Conservation (phyloP, 2,329 filamentous ascomycete genomes). For the Aureobasidium sp. region DNA sequence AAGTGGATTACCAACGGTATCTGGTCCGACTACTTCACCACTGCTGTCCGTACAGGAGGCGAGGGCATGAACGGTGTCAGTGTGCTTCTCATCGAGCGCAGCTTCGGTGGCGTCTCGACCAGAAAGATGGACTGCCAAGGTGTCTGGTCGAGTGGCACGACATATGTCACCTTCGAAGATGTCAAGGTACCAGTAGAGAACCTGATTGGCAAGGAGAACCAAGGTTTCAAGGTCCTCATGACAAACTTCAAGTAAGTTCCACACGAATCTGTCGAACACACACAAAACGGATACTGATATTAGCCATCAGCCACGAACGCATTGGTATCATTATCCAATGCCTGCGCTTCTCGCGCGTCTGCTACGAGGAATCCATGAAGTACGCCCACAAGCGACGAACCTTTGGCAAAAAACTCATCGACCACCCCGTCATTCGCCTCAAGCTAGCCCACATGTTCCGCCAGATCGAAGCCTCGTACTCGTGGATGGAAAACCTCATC, state of each 20-base stretch:
- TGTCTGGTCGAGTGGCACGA: constrained; percentile 90
- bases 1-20: constrained; percentile 98
- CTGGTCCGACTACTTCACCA: constrained; percentile 96
- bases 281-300: background rate
- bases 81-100: constrained; percentile 84
- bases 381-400: constrained; percentile 96
- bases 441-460: constrained; percentile 98
- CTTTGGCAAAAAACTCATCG: constrained; percentile 92
- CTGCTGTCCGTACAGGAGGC: constrained; percentile 82
- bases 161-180: constrained; percentile 97
- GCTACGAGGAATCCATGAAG: constrained; percentile 92
- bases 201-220: constrained; percentile 93
- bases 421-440: constrained; percentile 93
- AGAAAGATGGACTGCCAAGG: constrained; percentile 97
- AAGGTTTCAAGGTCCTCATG: constrained; percentile 98
- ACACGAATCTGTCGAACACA: constrained; percentile 58
- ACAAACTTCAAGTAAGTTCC: constrained; percentile 63
- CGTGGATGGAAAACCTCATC: constrained; percentile 92
- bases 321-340: constrained; percentile 98
- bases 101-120: constrained; percentile 75
- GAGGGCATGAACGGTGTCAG: constrained; percentile 85
- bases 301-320: constrained; percentile 97
- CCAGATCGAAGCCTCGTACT: constrained; percentile 94
- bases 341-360: constrained; percentile 88
- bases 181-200: constrained; percentile 99